Evolutionary conservation across 177 flowering plant genomes (phyloP), one percentile per base, ranked within the genome.

Genomic region (Vitis hybrid): DNA sequence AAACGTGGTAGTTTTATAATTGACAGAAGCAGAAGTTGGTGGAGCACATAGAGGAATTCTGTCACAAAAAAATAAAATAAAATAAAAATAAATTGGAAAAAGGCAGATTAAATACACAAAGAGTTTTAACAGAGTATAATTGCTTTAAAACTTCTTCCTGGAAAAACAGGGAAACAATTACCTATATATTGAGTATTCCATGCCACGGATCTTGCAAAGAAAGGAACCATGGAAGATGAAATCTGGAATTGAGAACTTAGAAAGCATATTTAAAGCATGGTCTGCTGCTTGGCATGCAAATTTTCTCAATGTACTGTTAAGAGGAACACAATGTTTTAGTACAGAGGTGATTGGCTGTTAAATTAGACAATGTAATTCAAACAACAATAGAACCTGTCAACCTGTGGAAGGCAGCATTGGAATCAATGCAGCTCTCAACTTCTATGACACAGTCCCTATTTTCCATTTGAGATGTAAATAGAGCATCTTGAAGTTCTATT

Each of bases 361-460:
- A 60, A 74, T 19, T 51, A 12, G 49, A 15, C 19, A 10, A 15
- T 35, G 32, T 6, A 24, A 18, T 50, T 35, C 11, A 54, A 14
- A 70, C 52, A 17, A 50, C 56, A 57, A 56, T 13, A 2, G 18
- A 56, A 65, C 7, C 52, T 27, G 69, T 30, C 54, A 75, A 94
- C 98, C 97, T 90, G 80, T 95, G 99, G 73, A 93, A 89, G 24
- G 60, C 54, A 10, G 96, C 86, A 82, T 93, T 95, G 46, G 82
- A 79, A 69, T 86, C 87, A 73, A 95, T 95, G 70, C 72, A 78
- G 78, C 98, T 91, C 77, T 87, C 89, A 71, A 93, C 89, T 82
- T 95, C 99, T 71, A 95, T 86, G 9, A 95, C 70, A 70, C 79
- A 79, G 74, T 95, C 98, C n/a, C 63, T 62, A 19, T 83, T 81